Evolutionary conservation across 1,139 yeast species (phyloP), one percentile per base, ranked within the genome.

Genomic region (Blastobotrys malaysiensis): DNA sequence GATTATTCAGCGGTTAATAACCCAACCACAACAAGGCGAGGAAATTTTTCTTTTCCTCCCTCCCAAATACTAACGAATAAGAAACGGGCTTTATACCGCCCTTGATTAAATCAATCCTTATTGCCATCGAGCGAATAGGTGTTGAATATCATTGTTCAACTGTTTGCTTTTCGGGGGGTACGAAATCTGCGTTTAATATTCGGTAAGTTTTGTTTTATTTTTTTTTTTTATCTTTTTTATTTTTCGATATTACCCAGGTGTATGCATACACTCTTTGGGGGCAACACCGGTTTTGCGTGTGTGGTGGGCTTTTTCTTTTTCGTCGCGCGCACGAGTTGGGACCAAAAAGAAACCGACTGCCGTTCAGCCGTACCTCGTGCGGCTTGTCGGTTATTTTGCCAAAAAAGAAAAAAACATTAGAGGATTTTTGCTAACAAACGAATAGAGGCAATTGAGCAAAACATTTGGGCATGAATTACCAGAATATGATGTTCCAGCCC

Each of bases 1-100:
- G 43, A 39, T 46, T 48, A 39, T 43, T 39, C 26, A 50, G 27
- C 45, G 16, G 26, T 26, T 46, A 26, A n/a, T 46, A 27, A 16
- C 50, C n/a, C n/a, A n/a, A n/a, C n/a, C 26, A 21, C 21, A 13
- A 14, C 26, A 22, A 5, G 13, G 36, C 5, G 36, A 7, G 13
- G 13, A 3, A 26, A 26, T 26, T 11, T 26, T 26, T 26, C 36
- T 26, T 26, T 26, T 26, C 36, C 9, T 7, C 36, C 9, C 36
- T 13, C 13, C 26, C 26, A 5, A 26, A 31, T 31, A 31, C 14
- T 31, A 26, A 26, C 31, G 31, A 26, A 26, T 6, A 5, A 26
- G 7, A 6, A 26, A 26, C 31, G 31, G 13, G 13, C 31, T 9
- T 5, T 26, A 6, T 26, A n/a, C n/a, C n/a, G n/a, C n/a, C n/a